Evolutionary conservation across 2,329 filamentous ascomycete species (phyloP).

Genomic region (Albophoma yamanashiensis): DNA sequence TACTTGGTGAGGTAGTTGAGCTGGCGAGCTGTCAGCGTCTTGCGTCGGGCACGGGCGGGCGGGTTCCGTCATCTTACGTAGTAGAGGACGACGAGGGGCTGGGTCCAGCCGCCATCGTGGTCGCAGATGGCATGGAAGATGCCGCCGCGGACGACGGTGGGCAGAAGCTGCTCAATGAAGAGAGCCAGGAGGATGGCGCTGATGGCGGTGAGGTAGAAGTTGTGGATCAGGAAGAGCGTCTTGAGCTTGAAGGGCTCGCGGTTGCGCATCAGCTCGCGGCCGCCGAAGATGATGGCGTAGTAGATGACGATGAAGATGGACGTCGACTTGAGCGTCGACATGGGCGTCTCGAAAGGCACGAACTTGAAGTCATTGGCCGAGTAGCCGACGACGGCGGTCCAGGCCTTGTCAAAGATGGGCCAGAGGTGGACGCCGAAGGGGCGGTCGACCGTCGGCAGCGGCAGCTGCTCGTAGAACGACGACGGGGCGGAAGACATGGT

Average conservation of each 20-base stretch:
- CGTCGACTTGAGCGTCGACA: conserved; percentile 83
- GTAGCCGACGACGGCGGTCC: conserved; percentile 67
- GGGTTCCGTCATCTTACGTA: conserved; percentile 54
- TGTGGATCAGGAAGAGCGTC: conserved; percentile 87
- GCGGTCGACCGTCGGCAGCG: conserved; percentile 74
- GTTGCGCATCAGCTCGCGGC: conserved; percentile 84
- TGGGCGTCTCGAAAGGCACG: conserved; percentile 67
- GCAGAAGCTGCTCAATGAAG: conserved; percentile 84
- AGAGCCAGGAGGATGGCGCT: conserved; percentile 71
- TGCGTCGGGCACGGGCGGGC: background rate
- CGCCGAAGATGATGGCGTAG: conserved; percentile 89
- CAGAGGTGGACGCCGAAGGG: conserved; percentile 88
- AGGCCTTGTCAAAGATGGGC: conserved; percentile 89
- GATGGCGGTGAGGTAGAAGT: conserved; percentile 84
- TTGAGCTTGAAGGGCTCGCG: conserved; percentile 79
- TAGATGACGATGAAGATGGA: conserved; percentile 74
- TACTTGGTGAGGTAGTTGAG: conserved; percentile 98
- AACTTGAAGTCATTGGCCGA: conserved; percentile 81
- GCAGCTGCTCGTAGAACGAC: conserved; percentile 43
- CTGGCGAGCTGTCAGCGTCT: conserved; percentile 39
- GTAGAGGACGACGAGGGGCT: conserved; percentile 87
- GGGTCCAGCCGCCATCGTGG: conserved; percentile 76
- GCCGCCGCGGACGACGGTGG: conserved; percentile 68
- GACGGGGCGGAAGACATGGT: conserved; percentile 25
- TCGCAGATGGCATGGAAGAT: conserved; percentile 86